Percentiles rank a stretch among this genome's conserved stretches.
These are phyloP conservation scores for Parastagonospora nodorum DNA, from an alignment of 2,329 filamentous ascomycete genomes.

Conservation along the genomic window DNA sequence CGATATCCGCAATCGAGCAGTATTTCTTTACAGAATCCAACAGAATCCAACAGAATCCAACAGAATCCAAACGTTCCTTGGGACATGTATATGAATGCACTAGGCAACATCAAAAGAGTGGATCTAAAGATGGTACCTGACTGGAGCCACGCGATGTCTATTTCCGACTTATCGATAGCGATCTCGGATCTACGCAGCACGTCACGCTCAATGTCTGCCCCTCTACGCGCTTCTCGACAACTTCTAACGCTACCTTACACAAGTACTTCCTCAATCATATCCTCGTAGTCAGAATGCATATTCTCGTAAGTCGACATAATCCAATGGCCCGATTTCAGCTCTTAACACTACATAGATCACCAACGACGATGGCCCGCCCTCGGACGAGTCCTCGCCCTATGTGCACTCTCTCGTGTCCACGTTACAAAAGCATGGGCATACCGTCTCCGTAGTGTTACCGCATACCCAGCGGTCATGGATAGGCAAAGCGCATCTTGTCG, in stretches of 20 bases:
- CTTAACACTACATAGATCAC: constrained; percentile 46
- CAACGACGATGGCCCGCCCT: constrained; percentile 60
- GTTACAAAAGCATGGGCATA: constrained; percentile 70
- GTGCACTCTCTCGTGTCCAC: constrained; percentile 53
- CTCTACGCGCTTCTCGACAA: constrained; percentile 11
- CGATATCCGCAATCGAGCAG: neutral
- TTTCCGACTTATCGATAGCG: constrained; percentile 30
- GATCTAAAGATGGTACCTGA: constrained; percentile 10
- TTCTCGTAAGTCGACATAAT: constrained; percentile 35
- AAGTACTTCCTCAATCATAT: neutral
- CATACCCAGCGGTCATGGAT: constrained; percentile 97
- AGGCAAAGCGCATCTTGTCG: constrained; percentile 95
- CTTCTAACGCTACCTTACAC: constrained; percentile 9
- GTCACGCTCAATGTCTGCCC: constrained; percentile 21
- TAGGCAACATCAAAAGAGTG: too few species aligned
- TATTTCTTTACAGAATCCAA: neutral
- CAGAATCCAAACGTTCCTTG: too few species aligned
- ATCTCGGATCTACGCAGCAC: constrained; percentile 25
- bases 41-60: neutral
- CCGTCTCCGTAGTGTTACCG: constrained; percentile 89
- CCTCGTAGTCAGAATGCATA: constrained; percentile 39
- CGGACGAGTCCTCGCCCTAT: constrained; percentile 55
- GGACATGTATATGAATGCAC: neutral
- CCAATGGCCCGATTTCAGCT: constrained; percentile 4
- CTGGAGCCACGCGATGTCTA: constrained; percentile 13